Conservation (phyloP, 257 asterid genomes). For the Orobanche coerulescens region DNA sequence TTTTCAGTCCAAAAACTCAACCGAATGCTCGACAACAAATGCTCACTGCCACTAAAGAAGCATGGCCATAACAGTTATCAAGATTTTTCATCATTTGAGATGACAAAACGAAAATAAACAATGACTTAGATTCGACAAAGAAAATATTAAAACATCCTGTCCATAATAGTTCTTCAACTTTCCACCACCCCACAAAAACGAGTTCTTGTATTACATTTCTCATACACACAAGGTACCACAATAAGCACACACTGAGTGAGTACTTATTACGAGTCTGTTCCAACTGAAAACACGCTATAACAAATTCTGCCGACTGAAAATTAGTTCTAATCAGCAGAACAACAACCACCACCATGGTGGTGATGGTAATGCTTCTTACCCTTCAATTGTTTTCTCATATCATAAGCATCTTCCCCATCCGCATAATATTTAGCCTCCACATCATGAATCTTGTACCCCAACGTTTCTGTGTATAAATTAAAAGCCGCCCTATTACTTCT, state of each 20-base stretch:
- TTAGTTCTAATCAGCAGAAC: constrained; percentile 52
- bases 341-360: constrained; percentile 82
- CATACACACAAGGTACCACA: constrained; percentile 6
- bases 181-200: neutral
- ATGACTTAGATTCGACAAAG: neutral
- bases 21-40: too few species aligned
- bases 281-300: neutral
- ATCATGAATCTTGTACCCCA: constrained; percentile 86
- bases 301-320: constrained; percentile 10
- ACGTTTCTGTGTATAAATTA: constrained; percentile 75
- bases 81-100: neutral
- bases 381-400: constrained; percentile 88
- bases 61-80: neutral
- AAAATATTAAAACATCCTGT: neutral
- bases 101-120: neutral
- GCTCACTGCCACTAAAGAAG: neutral
- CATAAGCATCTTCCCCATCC: constrained; percentile 99
- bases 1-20: too few species aligned
- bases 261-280: neutral
- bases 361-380: constrained; percentile 67
- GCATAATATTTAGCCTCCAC: constrained; percentile 95
- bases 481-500: constrained; percentile 91
- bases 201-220: neutral
- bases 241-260: constrained; percentile 13
- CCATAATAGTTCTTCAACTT: constrained; percentile 6